Evolutionary conservation across 768 basidiomycete species (phyloP).

Genomic region (Russula foetens): DNA sequence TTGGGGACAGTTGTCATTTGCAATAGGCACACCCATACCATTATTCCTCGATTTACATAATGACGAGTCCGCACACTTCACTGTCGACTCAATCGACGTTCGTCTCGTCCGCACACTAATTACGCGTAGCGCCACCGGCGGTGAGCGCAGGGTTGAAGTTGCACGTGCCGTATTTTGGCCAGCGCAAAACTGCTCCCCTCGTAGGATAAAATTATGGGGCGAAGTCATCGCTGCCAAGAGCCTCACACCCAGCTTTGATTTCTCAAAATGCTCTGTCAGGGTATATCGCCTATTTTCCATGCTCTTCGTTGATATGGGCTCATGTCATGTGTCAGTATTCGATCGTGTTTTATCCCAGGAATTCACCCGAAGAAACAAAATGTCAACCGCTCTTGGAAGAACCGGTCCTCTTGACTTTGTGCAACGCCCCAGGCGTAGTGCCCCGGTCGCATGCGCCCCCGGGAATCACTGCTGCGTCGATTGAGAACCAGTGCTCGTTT

Average conservation of each 20-base stretch:
- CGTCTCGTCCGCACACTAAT: conserved; percentile 10
- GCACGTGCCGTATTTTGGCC: conserved; percentile 13
- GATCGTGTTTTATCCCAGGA: conserved; percentile 1
- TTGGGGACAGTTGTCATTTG: conserved; percentile 6
- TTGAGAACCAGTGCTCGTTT: background rate
- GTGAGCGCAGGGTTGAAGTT: background rate
- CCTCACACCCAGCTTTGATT: conserved; percentile 10
- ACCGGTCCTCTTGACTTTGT: conserved; percentile 20
- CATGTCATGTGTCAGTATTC: conserved; percentile 5
- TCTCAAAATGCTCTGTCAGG: conserved; percentile 8
- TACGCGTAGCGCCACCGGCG: background rate
- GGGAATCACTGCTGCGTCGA: background rate
- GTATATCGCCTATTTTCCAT: background rate
- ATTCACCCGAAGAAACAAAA: background rate
- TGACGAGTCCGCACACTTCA: background rate
- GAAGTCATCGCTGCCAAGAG: background rate
- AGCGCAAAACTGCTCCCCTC: background rate
- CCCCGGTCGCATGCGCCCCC: conserved; percentile 2
- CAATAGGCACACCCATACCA: conserved; percentile 14
- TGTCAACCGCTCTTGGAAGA: conserved; percentile 10
- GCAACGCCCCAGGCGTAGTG: conserved; percentile 17
- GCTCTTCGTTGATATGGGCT: background rate
- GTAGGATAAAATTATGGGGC: conserved; percentile 3
- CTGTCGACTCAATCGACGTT: conserved; percentile 1
- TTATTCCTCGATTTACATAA: conserved; percentile 3